phyloP scores from a whole-genome alignment of 2,329 filamentous ascomycete species.

The Stagonosporopsis vannaccii region DNA sequence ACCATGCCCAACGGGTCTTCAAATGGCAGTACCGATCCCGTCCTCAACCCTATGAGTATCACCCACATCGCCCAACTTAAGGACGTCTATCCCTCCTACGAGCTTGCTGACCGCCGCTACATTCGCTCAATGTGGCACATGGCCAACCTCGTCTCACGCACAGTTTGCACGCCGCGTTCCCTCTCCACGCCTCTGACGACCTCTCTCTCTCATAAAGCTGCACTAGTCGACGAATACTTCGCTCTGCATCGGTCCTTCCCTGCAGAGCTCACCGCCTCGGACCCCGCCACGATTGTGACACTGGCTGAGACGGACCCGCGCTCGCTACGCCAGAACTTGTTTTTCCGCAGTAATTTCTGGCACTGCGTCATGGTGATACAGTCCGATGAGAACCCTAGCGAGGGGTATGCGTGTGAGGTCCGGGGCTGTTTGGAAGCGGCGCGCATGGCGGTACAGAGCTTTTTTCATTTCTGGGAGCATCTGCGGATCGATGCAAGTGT shows the following conservation, averaged over 20 bases:
- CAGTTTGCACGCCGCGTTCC: conserved; percentile 76
- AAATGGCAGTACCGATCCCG: conserved; percentile 47
- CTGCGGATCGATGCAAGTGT: conserved; percentile 76
- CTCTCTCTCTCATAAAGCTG: conserved; percentile 72
- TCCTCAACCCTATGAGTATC: conserved; percentile 62
- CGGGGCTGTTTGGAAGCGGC: conserved; percentile 76
- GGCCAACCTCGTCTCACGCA: conserved; percentile 79
- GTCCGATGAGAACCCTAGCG: conserved; percentile 69
- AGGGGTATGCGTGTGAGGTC: conserved; percentile 63
- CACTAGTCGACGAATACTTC: conserved; percentile 73
- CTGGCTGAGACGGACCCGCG: conserved; percentile 69
- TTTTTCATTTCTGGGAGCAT: conserved; percentile 74
- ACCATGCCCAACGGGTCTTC: conserved; percentile 66
- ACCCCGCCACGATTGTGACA: conserved; percentile 65
- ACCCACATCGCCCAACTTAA: conserved; percentile 55
- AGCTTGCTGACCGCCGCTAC: conserved; percentile 58
- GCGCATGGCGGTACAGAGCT: conserved; percentile 75
- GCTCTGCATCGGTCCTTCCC: conserved; percentile 77
- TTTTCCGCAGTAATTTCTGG: conserved; percentile 82
- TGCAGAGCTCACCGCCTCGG: conserved; percentile 72
- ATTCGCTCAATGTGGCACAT: conserved; percentile 80
- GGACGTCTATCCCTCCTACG: conserved; percentile 49
- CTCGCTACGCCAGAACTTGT: conserved; percentile 75
- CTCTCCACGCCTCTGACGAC: conserved; percentile 75
- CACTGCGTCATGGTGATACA: conserved; percentile 84